A percentile compares a stretch with the other conserved stretches of the same genome.
Conservation (phyloP, 345 rosid genomes). For the Rhizophora apiculata region DNA sequence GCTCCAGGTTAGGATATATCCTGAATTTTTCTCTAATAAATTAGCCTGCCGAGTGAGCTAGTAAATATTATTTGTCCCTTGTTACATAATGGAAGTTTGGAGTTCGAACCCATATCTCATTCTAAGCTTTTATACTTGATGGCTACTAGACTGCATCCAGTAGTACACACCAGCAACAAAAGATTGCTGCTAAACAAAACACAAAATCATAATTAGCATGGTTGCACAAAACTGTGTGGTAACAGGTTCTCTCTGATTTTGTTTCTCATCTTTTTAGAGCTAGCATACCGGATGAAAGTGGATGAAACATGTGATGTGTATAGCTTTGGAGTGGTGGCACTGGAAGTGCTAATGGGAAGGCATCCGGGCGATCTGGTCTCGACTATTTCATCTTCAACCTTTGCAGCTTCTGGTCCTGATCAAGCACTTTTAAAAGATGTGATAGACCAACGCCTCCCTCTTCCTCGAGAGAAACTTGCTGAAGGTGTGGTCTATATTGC, state of each 20-base stretch:
- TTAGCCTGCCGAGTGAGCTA: too few species aligned
- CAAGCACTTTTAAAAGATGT: not conserved
- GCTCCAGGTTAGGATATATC: slow-evolving; percentile 7
- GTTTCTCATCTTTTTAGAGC: not conserved
- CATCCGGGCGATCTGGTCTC: slow-evolving; percentile 12
- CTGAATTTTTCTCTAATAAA: too few species aligned
- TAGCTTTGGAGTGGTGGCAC: slow-evolving; percentile 13
- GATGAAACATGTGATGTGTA: slow-evolving; percentile 13
- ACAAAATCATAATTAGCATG: not conserved
- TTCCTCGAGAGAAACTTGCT: slow-evolving; percentile 1
- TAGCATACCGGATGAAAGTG: slow-evolving; percentile 9
- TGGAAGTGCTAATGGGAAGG: slow-evolving; percentile 14
- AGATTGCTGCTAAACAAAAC: not conserved
- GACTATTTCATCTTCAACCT: not conserved
- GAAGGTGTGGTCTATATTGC: not conserved
- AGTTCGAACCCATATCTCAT: not conserved
- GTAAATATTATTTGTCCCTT: too few species aligned
- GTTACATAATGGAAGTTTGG: too few species aligned
- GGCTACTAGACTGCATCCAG: too few species aligned
- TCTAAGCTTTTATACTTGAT: too few species aligned
- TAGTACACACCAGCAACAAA: too few species aligned
- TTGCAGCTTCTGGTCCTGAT: not conserved
- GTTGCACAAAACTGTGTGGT: not conserved
- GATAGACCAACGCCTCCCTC: slow-evolving; percentile 6
- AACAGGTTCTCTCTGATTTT: not conserved